Conservation (phyloP, 2,329 filamentous ascomycete genomes). For the Pyrenochaeta sp. region DNA sequence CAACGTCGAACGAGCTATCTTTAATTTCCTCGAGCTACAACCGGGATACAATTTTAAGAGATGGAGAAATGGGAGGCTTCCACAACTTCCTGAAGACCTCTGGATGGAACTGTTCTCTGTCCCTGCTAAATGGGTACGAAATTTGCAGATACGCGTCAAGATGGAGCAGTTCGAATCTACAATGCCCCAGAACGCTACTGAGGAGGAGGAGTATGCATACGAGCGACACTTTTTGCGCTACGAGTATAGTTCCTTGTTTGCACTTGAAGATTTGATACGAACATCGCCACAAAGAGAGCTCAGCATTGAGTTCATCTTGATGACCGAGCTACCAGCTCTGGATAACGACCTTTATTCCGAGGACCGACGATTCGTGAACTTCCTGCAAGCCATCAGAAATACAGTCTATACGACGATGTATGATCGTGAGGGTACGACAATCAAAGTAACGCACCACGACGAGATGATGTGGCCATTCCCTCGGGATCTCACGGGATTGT, state of each 20-base stretch:
- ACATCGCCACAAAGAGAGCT: slow-evolving; percentile 2
- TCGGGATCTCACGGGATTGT: slow-evolving; percentile 19
- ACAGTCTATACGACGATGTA: slow-evolving; percentile 29
- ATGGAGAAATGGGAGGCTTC: not conserved
- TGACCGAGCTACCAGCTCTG: slow-evolving; percentile 15
- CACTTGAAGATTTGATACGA: not conserved
- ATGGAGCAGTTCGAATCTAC: slow-evolving; percentile 22
- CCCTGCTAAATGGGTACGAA: slow-evolving; percentile 21
- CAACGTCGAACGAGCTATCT: slow-evolving; percentile 22
- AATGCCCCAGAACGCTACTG: not conserved
- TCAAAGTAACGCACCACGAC: slow-evolving; percentile 32
- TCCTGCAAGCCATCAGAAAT: slow-evolving; percentile 26
- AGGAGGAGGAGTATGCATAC: slow-evolving; percentile 8
- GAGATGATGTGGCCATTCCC: slow-evolving; percentile 24
- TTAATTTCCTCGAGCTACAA: slow-evolving; percentile 14
- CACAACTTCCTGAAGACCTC: slow-evolving; percentile 1
- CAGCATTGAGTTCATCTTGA: slow-evolving; percentile 30
- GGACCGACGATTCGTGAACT: slow-evolving; percentile 17
- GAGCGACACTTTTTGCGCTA: slow-evolving; percentile 16
- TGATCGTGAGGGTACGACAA: slow-evolving; percentile 14
- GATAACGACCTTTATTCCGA: not conserved
- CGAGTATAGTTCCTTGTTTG: not conserved
- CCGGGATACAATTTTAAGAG: not conserved
- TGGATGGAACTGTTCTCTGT: not conserved
- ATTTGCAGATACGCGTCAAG: slow-evolving; percentile 37